Conservation (phyloP, 306 rosid species). For the Vigna unguiculata region DNA sequence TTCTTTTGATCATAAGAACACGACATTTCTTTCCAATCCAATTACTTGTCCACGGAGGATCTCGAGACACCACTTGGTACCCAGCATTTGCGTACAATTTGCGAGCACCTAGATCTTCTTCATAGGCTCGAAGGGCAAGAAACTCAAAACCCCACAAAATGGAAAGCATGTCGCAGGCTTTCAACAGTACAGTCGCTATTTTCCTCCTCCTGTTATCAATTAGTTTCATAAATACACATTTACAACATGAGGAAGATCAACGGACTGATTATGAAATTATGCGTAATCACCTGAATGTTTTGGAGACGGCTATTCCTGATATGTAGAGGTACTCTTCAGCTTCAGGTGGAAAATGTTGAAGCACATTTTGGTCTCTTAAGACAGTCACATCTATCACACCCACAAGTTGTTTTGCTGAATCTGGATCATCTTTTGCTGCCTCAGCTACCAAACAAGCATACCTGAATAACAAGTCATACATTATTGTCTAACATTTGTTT, state of each 20-base stretch:
- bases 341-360: slow-evolving; percentile 64
- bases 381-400: slow-evolving; percentile 81
- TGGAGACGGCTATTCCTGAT: slow-evolving; percentile 80
- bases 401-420: slow-evolving; percentile 56
- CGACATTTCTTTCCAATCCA: slow-evolving; percentile 93
- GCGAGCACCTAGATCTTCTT: slow-evolving; percentile 85
- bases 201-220: slow-evolving; percentile 71
- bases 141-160: slow-evolving; percentile 70
- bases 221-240: slow-evolving; percentile 4
- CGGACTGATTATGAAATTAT: background rate
- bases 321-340: slow-evolving; percentile 76
- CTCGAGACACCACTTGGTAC: slow-evolving; percentile 65
- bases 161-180: slow-evolving; percentile 72
- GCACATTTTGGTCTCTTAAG: slow-evolving; percentile 62
- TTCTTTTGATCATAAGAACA: slow-evolving; percentile 71
- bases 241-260: background rate
- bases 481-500: slow-evolving; percentile 10
- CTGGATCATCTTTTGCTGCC: slow-evolving; percentile 39
- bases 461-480: slow-evolving; percentile 46
- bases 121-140: slow-evolving; percentile 82
- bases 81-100: slow-evolving; percentile 80
- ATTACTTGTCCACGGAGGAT: slow-evolving; percentile 79
- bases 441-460: slow-evolving; percentile 95
- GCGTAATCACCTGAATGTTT: slow-evolving; percentile 63
- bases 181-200: slow-evolving; percentile 67